Conservation (phyloP, 345 rosid species). For the Erucastrum elatum region DNA sequence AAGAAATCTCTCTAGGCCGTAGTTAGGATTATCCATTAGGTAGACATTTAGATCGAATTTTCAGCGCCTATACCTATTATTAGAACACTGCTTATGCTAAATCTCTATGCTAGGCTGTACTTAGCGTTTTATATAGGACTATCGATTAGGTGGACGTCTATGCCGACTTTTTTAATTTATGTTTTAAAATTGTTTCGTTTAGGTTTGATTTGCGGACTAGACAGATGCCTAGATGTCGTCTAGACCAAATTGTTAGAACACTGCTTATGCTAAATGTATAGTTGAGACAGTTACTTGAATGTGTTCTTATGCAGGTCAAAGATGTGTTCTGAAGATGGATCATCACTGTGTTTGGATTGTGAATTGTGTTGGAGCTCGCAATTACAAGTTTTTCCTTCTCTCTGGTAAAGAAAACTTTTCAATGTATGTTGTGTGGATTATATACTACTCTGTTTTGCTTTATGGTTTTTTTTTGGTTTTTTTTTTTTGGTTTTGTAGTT, state of each 20-base stretch:
- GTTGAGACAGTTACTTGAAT: too few species aligned
- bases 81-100: too few species aligned
- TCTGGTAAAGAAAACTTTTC: conserved; percentile 51
- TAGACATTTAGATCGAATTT: too few species aligned
- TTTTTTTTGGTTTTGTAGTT: conserved; percentile 40
- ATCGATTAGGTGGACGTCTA: too few species aligned
- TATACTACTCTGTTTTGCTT: background rate
- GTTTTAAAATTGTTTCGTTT: too few species aligned
- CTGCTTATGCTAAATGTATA: background rate
- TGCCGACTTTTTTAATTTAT: too few species aligned
- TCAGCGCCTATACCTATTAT: too few species aligned
- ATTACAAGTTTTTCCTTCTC: conserved; percentile 93
- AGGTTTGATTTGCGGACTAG: background rate
- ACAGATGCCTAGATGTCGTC: too few species aligned
- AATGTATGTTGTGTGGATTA: background rate
- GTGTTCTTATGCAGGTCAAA: conserved; percentile 58
- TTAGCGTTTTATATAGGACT: too few species aligned
- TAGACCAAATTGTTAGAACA: background rate
- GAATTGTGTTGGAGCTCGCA: conserved; percentile 87
- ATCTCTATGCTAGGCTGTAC: too few species aligned
- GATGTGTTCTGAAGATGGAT: conserved; percentile 98
- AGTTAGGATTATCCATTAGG: background rate
- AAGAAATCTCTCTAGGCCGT: background rate
- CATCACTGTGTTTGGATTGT: conserved; percentile 98
- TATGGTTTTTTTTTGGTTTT: background rate